Evolutionary conservation across 164 flowering plant species (phyloP).

Genomic region (Protea cynaroides): DNA sequence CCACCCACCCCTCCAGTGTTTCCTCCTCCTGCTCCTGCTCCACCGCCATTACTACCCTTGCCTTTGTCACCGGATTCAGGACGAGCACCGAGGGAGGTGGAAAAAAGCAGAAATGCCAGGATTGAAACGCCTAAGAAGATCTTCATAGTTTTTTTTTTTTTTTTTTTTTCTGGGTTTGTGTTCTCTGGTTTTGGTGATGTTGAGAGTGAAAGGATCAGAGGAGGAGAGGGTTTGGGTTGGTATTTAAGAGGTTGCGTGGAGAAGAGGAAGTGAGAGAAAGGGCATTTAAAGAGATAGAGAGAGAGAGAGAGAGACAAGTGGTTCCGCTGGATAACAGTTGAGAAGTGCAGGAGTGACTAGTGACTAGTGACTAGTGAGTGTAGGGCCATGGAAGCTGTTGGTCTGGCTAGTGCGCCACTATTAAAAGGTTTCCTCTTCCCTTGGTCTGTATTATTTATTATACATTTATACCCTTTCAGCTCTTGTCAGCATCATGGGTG

Average conservation of each 20-base stretch:
- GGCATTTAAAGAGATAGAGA: conserved; percentile 7
- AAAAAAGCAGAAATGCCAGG: conserved; percentile 26
- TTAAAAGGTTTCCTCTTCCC: too few relatives aligned
- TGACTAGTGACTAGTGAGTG: too few relatives aligned
- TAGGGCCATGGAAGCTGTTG: too few relatives aligned
- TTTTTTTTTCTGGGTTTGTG: conserved; percentile 9
- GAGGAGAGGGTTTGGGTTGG: background rate
- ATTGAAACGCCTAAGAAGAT: conserved; percentile 16
- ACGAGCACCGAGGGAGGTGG: conserved; percentile 26
- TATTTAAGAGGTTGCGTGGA: background rate
- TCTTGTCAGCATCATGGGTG: too few relatives aligned
- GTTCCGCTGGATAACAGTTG: conserved; percentile 39
- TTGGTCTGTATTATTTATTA: too few relatives aligned
- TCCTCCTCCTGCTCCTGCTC: conserved; percentile 16
- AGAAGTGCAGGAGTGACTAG: conserved; percentile 4
- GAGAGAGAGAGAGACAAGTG: too few relatives aligned
- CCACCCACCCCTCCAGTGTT: conserved; percentile 28
- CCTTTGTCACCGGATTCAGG: conserved; percentile 17
- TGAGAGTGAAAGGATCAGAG: background rate
- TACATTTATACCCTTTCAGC: too few relatives aligned
- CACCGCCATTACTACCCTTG: conserved; percentile 16
- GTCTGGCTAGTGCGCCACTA: too few relatives aligned
- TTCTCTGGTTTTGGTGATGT: background rate
- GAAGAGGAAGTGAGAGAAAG: background rate
- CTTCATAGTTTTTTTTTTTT: too few relatives aligned